These are phyloP conservation scores for Boechera divaricarpa DNA, from an alignment of 345 rosid genomes.

Conservation along the genomic window DNA sequence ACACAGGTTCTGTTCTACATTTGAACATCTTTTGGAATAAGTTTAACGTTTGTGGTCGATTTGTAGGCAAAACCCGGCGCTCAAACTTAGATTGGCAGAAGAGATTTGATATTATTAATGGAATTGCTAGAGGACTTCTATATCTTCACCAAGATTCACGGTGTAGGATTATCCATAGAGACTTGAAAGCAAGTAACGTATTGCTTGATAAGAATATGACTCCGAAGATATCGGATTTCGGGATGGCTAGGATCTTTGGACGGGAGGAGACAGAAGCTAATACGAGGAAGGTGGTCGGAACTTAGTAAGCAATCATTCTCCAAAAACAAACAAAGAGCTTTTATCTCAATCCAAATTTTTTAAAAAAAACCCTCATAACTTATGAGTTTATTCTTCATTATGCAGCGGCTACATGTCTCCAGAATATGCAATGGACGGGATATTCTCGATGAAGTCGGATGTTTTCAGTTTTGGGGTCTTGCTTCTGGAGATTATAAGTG, in stretches of 20 bases:
- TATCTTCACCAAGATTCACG: slow-evolving; percentile 88
- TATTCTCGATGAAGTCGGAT: slow-evolving; percentile 70
- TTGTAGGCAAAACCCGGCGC: slow-evolving; percentile 53
- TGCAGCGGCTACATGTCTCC: slow-evolving; percentile 92
- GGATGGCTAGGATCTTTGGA: slow-evolving; percentile 89
- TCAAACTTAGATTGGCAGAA: slow-evolving; percentile 62
- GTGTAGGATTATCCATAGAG: slow-evolving; percentile 72
- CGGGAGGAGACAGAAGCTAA: slow-evolving; percentile 69
- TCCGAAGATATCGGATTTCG: slow-evolving; percentile 89
- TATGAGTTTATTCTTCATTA: neutral
- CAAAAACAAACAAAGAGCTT: neutral
- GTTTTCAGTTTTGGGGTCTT: slow-evolving; percentile 89
- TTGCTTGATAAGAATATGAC: slow-evolving; percentile 82
- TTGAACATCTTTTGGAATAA: neutral
- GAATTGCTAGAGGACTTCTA: slow-evolving; percentile 76
- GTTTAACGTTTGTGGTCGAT: neutral
- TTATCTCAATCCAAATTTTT: neutral
- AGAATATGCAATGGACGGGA: slow-evolving; percentile 77
- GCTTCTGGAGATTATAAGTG: slow-evolving; percentile 75
- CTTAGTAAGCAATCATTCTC: slow-evolving; percentile 60
- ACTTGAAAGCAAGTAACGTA: slow-evolving; percentile 83
- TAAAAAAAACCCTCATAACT: neutral
- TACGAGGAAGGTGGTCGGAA: slow-evolving; percentile 74
- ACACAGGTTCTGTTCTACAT: neutral
- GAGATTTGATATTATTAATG: slow-evolving; percentile 62